Evolutionary conservation across 805 yeast genomes (phyloP).

Genomic region (Ogataea trehalophila): DNA sequence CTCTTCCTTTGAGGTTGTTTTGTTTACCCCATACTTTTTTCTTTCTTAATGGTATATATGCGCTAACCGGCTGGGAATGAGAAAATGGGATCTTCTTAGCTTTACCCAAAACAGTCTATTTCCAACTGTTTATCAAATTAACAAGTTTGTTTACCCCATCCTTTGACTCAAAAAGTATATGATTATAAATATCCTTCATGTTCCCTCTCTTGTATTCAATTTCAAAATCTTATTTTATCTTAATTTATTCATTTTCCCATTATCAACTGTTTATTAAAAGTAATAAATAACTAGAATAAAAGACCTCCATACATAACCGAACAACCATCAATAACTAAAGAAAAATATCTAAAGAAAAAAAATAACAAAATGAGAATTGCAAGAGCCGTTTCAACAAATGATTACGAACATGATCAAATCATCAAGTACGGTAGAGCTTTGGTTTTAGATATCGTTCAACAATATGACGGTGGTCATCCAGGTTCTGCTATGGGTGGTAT

Average conservation of each 20-base stretch:
- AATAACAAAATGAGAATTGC: slow-evolving; percentile 23
- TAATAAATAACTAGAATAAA: too few relatives aligned
- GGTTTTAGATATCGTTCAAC: slow-evolving; percentile 31
- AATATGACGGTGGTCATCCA: slow-evolving; percentile 74
- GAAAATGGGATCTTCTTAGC: not conserved
- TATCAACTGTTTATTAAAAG: not conserved
- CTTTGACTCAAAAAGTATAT: too few relatives aligned
- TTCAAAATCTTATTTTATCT: not conserved
- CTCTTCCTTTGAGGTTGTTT: not conserved
- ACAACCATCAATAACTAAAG: not conserved
- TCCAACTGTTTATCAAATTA: too few relatives aligned
- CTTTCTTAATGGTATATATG: too few relatives aligned
- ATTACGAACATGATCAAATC: slow-evolving; percentile 25
- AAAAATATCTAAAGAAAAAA: slow-evolving; percentile 5
- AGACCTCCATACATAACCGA: not conserved
- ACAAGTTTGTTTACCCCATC: too few relatives aligned
- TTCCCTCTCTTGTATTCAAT: not conserved
- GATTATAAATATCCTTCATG: slow-evolving; percentile 10
- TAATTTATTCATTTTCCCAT: not conserved
- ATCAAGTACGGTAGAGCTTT: slow-evolving; percentile 31
- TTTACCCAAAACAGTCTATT: not conserved
- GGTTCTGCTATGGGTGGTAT: slow-evolving; percentile 99
- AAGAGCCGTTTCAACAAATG: slow-evolving; percentile 22
- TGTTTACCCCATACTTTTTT: too few relatives aligned
- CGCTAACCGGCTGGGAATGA: too few relatives aligned